These are phyloP conservation scores for Sarcodon sp. DNA, from an alignment of 768 basidiomycete species.

Conservation along the genomic window DNA sequence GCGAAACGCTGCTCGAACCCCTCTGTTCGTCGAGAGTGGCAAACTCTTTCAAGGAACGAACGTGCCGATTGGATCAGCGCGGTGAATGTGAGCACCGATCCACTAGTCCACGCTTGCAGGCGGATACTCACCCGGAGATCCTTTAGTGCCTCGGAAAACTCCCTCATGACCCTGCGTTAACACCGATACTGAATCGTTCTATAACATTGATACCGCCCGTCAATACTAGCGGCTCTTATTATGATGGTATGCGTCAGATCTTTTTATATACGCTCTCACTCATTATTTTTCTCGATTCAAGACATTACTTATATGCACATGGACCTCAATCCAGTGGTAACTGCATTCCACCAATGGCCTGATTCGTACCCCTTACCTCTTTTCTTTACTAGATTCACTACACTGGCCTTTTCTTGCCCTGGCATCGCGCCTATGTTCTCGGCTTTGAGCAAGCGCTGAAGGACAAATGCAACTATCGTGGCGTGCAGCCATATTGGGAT, in stretches of 20 bases:
- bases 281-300: not conserved
- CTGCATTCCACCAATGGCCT: not conserved
- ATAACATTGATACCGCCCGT: not conserved
- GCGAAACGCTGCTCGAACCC: conserved; percentile 6
- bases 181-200: not conserved
- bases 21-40: conserved; percentile 12
- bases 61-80: conserved; percentile 12
- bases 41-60: conserved; percentile 6
- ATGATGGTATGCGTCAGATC: not conserved
- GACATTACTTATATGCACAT: conserved; percentile 14
- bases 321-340: conserved; percentile 12
- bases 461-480: conserved; percentile 11
- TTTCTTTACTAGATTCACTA: conserved; percentile 9
- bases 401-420: conserved; percentile 14
- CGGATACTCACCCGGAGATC: too few species aligned
- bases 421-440: conserved; percentile 14
- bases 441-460: conserved; percentile 10
- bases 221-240: not conserved
- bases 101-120: too few species aligned
- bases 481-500: conserved; percentile 15
- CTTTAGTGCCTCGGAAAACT: not conserved
- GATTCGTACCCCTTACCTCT: not conserved
- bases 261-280: not conserved
- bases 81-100: conserved; percentile 8
- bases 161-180: not conserved